phyloP scores from a whole-genome alignment of 805 yeast genomes.

The Kodamaea kakaduensis region DNA sequence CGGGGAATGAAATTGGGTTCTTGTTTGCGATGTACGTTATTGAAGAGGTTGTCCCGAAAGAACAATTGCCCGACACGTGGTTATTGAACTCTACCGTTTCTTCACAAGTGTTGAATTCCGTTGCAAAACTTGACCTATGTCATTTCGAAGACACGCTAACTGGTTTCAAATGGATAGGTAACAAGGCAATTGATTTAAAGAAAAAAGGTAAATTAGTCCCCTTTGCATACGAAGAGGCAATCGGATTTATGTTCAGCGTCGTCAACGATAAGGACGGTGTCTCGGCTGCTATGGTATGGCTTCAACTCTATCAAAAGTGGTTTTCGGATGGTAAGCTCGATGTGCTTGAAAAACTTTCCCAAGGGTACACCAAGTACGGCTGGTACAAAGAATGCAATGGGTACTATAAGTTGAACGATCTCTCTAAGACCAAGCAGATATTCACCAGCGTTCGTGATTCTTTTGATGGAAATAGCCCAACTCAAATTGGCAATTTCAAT shows the following conservation, averaged over 20 bases:
- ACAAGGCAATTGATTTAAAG: conserved; percentile 72
- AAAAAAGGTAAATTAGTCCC: conserved; percentile 65
- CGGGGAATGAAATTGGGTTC: conserved; percentile 89
- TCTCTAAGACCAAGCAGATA: conserved; percentile 47
- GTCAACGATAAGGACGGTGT: conserved; percentile 94
- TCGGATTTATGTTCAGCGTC: conserved; percentile 84
- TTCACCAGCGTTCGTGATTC: conserved; percentile 49
- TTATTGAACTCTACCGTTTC: conserved; percentile 89
- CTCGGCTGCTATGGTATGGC: conserved; percentile 69
- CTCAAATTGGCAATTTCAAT: conserved; percentile 49
- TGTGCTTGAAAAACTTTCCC: conserved; percentile 49
- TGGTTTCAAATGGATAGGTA: conserved; percentile 98
- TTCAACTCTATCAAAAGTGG: conserved; percentile 64
- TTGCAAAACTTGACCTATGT: conserved; percentile 63
- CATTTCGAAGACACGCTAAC: conserved; percentile 79
- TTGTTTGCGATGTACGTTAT: conserved; percentile 69
- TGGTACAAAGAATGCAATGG: conserved; percentile 84
- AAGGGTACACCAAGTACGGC: conserved; percentile 66
- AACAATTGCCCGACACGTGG: conserved; percentile 37
- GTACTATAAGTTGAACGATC: conserved; percentile 65
- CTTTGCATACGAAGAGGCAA: conserved; percentile 93
- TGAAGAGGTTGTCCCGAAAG: conserved; percentile 25
- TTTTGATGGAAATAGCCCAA: conserved; percentile 36
- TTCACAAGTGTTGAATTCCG: conserved; percentile 67
- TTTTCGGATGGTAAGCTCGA: conserved; percentile 29